Percentiles rank a stretch among this genome's conserved stretches.
These are phyloP conservation scores for Coemansia sp. DNA, from an alignment of 192 early-diverging fungal genomes.

Conservation along the genomic window DNA sequence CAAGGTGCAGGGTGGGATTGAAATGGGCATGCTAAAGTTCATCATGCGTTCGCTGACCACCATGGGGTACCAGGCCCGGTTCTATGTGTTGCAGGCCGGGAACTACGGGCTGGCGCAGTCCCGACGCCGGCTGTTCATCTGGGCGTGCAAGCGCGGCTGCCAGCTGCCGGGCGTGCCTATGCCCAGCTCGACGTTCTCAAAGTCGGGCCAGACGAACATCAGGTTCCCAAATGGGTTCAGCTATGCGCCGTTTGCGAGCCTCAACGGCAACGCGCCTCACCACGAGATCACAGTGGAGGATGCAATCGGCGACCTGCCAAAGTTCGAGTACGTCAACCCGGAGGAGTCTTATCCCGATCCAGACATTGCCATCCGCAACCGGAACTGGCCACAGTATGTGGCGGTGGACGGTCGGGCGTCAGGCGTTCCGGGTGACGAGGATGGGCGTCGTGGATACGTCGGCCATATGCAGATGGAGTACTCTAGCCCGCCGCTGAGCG, in stretches of 20 bases:
- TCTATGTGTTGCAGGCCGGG: conserved; percentile 60
- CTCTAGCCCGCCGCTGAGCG: conserved; percentile 36
- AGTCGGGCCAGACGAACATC: conserved; percentile 38
- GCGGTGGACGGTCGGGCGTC: conserved; percentile 19
- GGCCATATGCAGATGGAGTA: conserved; percentile 45
- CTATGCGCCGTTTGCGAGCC: conserved; percentile 43
- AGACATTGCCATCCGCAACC: conserved; percentile 8
- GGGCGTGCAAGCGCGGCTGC: conserved; percentile 53
- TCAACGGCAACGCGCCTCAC: conserved; percentile 52
- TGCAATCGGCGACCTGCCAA: conserved; percentile 62
- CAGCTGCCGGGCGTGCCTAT: conserved; percentile 55
- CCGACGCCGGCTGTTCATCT: conserved; percentile 61
- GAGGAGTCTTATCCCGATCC: conserved; percentile 37
- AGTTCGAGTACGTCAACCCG: conserved; percentile 61
- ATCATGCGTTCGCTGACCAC: conserved; percentile 57
- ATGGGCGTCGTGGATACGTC: conserved; percentile 31
- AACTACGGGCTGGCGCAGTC: conserved; percentile 60
- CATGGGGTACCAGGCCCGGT: conserved; percentile 63
- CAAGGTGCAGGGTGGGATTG: conserved; percentile 52
- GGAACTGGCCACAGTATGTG: conserved; percentile 20
- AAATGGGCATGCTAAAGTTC: conserved; percentile 62
- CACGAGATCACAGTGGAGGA: conserved; percentile 56
- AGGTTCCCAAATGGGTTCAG: conserved; percentile 32
- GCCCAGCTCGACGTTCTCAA: conserved; percentile 51
- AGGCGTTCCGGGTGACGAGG: neutral